Base-by-base conservation (phyloP, 164 flowering plant species). In the Chloranthus sessilifolius region DNA sequence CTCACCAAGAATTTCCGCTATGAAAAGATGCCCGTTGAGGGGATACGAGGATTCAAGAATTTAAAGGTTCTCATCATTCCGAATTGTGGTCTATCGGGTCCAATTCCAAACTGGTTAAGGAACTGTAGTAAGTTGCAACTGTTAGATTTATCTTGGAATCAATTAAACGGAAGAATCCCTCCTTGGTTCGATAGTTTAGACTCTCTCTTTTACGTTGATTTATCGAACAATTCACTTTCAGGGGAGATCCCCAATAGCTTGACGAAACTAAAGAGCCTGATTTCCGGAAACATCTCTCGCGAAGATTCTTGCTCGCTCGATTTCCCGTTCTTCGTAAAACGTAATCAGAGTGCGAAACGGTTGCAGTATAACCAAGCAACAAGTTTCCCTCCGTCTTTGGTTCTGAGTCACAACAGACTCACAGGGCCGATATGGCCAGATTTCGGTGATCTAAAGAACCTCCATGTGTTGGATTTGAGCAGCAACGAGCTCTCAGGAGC, bases 141-240 rank as follows among this genome's bases (percentile, higher is more conserved):
- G 7, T 26, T 47, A 25, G 60, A 56, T 47, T n/a, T 56, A 12
- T 56, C 60, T 0, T 4, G 45, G n/a, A 56, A 56, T 23, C 44
- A 19, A 7, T 27, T 55, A 9, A 16, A 8, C n/a, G 67, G 71
- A 29, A 7, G 30, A 7, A 43, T 67, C 28, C 72, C 67, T 0
- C 19, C 36, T 9, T 67, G 64, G 72, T 11, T 62, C 14, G 60
- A 67, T 1, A 3, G n/a, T 15, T 49, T 67, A 17, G 42, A 55
- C 3, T 22, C 26, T 25, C 72, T 58, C n/a, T 53, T 54, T 45
- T 67, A 67, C 55, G 43, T 67, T 58, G 67, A 67, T 28, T 1
- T 67, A 1, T 67, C 72, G 1, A 54, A 62, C 53, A 67, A 67
- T 47, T 54, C 50, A 14, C 50, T 67, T 31, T 44, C 53, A 4